A percentile compares a stretch with the other conserved stretches of the same genome.
Evolutionary conservation across 2,329 filamentous ascomycete genomes (phyloP).

Genomic region (Teratosphaeria gauchensis): DNA sequence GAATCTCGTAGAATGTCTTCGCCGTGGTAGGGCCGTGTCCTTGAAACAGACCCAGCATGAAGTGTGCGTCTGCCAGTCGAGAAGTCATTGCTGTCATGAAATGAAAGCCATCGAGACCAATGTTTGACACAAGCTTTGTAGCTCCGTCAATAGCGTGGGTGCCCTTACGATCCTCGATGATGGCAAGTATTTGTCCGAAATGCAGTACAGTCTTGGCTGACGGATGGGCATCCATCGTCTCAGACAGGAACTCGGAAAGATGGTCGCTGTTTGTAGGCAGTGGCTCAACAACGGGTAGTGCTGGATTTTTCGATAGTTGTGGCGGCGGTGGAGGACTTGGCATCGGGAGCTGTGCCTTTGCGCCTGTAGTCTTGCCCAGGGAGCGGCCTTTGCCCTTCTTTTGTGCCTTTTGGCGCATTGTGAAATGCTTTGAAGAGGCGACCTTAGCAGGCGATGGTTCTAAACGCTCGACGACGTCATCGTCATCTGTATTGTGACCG

Average conservation of each 20-base stretch:
- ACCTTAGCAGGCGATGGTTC: not conserved
- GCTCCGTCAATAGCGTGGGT: not conserved
- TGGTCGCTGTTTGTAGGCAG: not conserved
- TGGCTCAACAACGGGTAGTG: too few species aligned
- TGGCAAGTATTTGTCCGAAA: not conserved
- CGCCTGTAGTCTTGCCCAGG: not conserved
- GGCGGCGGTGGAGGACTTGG: not conserved
- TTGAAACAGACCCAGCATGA: not conserved
- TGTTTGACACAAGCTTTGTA: not conserved
- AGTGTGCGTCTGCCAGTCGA: not conserved
- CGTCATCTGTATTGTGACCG: not conserved
- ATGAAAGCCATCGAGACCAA: not conserved
- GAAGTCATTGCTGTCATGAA: not conserved
- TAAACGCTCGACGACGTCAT: slow-evolving; percentile 4
- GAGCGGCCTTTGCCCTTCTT: slow-evolving; percentile 3
- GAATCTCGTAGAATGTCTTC: slow-evolving; percentile 1
- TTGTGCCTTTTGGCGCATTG: slow-evolving; percentile 7
- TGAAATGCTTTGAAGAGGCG: not conserved
- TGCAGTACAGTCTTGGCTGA: not conserved
- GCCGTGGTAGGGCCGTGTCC: not conserved
- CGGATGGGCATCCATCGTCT: not conserved
- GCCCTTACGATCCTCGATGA: not conserved
- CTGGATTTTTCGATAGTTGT: not conserved
- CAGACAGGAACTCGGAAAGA: not conserved
- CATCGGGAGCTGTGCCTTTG: not conserved